A percentile compares a stretch with the other conserved stretches of the same genome.
These are phyloP conservation scores for Herpomyces periplanetae DNA, from an alignment of 2,329 filamentous ascomycete species.

Conservation along the genomic window DNA sequence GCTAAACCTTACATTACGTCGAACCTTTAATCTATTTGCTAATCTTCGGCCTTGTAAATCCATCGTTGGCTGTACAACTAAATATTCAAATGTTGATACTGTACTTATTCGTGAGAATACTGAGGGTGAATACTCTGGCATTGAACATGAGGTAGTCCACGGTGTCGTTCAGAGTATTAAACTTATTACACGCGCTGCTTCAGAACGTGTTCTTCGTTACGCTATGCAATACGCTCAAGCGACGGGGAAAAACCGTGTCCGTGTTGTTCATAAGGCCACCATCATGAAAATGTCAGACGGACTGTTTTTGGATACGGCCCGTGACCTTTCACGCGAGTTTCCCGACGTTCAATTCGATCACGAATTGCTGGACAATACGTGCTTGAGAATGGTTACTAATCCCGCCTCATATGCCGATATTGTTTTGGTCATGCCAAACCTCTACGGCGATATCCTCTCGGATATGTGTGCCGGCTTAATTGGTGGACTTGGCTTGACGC, in stretches of 20 bases:
- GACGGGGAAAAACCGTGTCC: conserved; percentile 80
- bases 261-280: conserved; percentile 94
- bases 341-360: conserved; percentile 82
- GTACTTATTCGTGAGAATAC: conserved; percentile 98
- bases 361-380: conserved; percentile 95
- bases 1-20: conserved; percentile 84
- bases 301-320: conserved; percentile 64
- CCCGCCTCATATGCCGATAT: conserved; percentile 93
- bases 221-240: conserved; percentile 91
- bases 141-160: conserved; percentile 90
- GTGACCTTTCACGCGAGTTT: conserved; percentile 70
- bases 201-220: conserved; percentile 75
- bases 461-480: conserved; percentile 98
- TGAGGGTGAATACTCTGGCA: conserved; percentile 95
- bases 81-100: conserved; percentile 84
- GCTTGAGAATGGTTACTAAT: conserved; percentile 92
- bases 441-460: conserved; percentile 96
- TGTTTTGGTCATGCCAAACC: conserved; percentile 84
- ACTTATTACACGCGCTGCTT: conserved; percentile 81
- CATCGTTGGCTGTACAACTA: conserved; percentile 87
- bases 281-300: conserved; percentile 99
- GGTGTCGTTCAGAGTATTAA: conserved; percentile 98
- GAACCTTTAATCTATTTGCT: conserved; percentile 98
- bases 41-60: conserved; percentile 94
- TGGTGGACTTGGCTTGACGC: conserved; percentile 78